Conservation (phyloP, 1,284 basidiomycete genomes). For the Melanopsichium pennsylvanicum region DNA sequence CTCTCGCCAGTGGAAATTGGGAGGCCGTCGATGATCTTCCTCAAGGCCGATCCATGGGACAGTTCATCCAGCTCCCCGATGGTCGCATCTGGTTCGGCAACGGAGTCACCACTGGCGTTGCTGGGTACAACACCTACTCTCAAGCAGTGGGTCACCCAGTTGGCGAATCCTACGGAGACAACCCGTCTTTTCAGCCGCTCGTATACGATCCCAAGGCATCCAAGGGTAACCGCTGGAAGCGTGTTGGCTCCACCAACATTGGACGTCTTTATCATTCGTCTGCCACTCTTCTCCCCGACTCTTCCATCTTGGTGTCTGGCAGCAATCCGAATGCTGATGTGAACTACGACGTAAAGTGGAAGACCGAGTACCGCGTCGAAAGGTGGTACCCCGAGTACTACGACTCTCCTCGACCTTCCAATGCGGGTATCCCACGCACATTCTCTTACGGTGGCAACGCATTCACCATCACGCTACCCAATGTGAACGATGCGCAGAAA, state of each 20-base stretch:
- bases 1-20: conserved; percentile 41
- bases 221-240: conserved; percentile 48
- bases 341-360: conserved; percentile 33
- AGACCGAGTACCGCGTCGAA: conserved; percentile 55
- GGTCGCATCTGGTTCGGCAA: conserved; percentile 59
- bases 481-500: conserved; percentile 60
- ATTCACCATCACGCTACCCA: conserved; percentile 44
- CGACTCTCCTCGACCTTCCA: conserved; percentile 50
- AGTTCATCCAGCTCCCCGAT: conserved; percentile 58
- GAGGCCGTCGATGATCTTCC: conserved; percentile 45
- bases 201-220: conserved; percentile 55
- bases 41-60: conserved; percentile 52
- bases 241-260: conserved; percentile 39
- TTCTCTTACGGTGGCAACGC: conserved; percentile 54
- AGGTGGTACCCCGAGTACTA: conserved; percentile 57
- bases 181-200: conserved; percentile 45
- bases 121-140: conserved; percentile 53
- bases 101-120: conserved; percentile 57
- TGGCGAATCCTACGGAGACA: conserved; percentile 62
- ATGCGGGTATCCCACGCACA: conserved; percentile 29
- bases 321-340: conserved; percentile 58
- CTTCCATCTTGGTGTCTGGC: conserved; percentile 53
- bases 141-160: conserved; percentile 48
- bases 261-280: conserved; percentile 58
- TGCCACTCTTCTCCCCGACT: conserved; percentile 55